Evolutionary conservation across 306 rosid genomes (phyloP), one percentile per base, ranked within the genome.

Genomic region (Vigna hirtella): DNA sequence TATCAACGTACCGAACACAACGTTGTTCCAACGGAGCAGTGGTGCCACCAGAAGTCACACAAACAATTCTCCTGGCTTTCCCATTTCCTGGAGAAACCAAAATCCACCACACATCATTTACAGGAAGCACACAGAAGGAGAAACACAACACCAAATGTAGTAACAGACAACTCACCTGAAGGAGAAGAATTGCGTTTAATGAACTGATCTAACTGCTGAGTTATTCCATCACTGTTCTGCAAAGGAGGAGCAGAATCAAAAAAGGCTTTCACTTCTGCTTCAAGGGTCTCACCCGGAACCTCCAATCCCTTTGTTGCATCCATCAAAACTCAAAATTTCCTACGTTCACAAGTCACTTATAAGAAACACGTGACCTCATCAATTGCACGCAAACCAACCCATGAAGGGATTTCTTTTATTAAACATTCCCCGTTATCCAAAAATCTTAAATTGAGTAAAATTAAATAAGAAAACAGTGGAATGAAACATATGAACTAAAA

Each of bases 31-130:
- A 81, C 45, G 99, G 99, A 70, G 96, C 97, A 0, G 99, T 95
- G 70, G 99, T 95, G 18, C 99, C 99, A 58, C 99, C 98, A 2
- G 99, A 93, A 34, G 99, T 89, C 76, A 94, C 97, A 79, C 97
- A 92, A 48, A 88, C 97, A 74, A 94, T 77, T 81, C 86, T 90
- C 86, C 88, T 83, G 28, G 72, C 76, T 77, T 49, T 82, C 72
- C 87, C 87, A 78, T 68, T 85, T 73, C 45, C 97, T 86, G 80
- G 5, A 8, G n/a, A 24, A 30, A 73, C 73, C 84, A 74, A 81
- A 63, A 30, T 18, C 52, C 73, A 80, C n/a, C 61, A 71, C 20
- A 61, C 12, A 45, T 69, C 58, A 58, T 28, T 81, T 10, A 62
- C 0, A 70, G 52, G 66, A 72, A 74, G 20, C 36, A 73, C 42